Evolutionary conservation across 1,139 yeast species (phyloP).

Genomic region (Saccharomycopsis hybrid): DNA sequence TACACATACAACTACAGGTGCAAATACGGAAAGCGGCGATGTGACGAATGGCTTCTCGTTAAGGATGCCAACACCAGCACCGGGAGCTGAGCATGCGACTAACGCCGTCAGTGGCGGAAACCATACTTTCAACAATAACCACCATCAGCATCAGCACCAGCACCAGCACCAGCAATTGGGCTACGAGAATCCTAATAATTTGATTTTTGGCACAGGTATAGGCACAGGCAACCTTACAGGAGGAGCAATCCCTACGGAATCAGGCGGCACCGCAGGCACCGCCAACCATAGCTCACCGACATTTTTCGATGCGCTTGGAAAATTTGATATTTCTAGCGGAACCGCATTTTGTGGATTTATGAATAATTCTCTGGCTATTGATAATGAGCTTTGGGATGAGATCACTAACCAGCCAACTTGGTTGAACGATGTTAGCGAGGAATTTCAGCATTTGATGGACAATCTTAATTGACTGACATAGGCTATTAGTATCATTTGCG

Average conservation of each 20-base stretch:
- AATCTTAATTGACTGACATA: neutral
- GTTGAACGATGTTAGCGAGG: conserved; percentile 32
- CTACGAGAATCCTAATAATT: too few species aligned
- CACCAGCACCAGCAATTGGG: too few species aligned
- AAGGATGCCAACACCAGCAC: neutral
- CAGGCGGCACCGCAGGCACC: neutral
- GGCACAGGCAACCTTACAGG: too few species aligned
- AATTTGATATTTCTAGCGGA: neutral
- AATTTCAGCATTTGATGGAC: conserved; percentile 27
- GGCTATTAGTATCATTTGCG: too few species aligned
- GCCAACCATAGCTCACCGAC: too few species aligned
- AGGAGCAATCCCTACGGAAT: neutral
- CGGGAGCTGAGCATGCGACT: neutral
- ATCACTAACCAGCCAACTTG: conserved; percentile 62
- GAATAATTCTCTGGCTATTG: too few species aligned
- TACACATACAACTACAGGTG: too few species aligned
- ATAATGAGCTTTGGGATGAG: conserved; percentile 67
- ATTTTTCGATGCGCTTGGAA: neutral
- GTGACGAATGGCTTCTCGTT: too few species aligned
- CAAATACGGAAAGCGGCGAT: too few species aligned
- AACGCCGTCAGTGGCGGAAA: neutral
- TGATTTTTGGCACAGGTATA: too few species aligned
- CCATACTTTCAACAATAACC: too few species aligned
- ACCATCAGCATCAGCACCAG: neutral
- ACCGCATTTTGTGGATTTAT: too few species aligned